phyloP scores from a whole-genome alignment of 495 filamentous ascomycete species.

The Eremomyces bilateralis region DNA sequence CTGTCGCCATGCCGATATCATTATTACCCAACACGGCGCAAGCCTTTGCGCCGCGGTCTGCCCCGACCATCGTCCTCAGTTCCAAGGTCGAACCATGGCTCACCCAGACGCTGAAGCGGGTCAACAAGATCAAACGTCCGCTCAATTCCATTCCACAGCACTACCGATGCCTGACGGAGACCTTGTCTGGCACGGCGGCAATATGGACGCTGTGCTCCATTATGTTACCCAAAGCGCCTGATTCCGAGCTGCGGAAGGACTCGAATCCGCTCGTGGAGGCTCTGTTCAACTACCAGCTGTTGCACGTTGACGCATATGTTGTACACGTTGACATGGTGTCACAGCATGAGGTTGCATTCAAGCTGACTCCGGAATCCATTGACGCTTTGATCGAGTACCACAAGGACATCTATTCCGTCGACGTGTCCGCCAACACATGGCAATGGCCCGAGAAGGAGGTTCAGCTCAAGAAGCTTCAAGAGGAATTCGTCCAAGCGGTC shows the following conservation, averaged over 20 bases:
- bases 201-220: conserved; percentile 93
- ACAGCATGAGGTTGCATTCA: conserved; percentile 93
- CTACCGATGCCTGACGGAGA: conserved; percentile 90
- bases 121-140: conserved; percentile 93
- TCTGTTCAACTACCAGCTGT: conserved; percentile 80
- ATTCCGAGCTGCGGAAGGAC: conserved; percentile 68
- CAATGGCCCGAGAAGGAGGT: conserved; percentile 93
- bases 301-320: conserved; percentile 92
- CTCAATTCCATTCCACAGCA: conserved; percentile 96
- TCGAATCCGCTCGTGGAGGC: conserved; percentile 70
- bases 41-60: conserved; percentile 83
- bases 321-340: conserved; percentile 99
- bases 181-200: conserved; percentile 69
- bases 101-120: conserved; percentile 87
- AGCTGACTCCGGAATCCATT: conserved; percentile 94
- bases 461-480: conserved; percentile 92
- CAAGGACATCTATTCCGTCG: conserved; percentile 86
- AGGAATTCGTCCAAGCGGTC: conserved; percentile 89
- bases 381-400: conserved; percentile 89
- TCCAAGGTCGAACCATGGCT: conserved; percentile 95
- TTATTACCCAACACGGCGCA: conserved; percentile 87
- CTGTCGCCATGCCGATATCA: conserved; percentile 62
- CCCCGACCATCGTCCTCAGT: conserved; percentile 87
- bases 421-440: conserved; percentile 74
- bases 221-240: conserved; percentile 80